phyloP scores from a whole-genome alignment of 768 basidiomycete species.

The Roridomyces roridus region DNA sequence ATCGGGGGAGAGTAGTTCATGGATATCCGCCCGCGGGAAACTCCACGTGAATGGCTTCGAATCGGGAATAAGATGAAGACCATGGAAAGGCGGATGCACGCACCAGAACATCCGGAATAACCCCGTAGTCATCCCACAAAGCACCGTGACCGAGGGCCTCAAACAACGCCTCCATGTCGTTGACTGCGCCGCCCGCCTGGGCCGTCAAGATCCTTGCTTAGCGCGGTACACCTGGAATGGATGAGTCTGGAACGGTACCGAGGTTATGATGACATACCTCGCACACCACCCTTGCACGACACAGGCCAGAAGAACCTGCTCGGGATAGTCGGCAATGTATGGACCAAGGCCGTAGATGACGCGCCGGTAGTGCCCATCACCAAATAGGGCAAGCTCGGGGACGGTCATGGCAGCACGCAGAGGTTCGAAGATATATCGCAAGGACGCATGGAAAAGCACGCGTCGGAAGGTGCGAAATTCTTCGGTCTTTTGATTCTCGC shows the following conservation, averaged over 20 bases:
- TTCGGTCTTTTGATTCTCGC: not conserved
- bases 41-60: conserved; percentile 38
- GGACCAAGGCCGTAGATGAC: conserved; percentile 28
- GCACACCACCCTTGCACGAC: too few relatives aligned
- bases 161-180: conserved; percentile 4
- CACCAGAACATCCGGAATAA: too few relatives aligned
- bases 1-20: conserved; percentile 36
- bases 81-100: not conserved
- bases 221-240: too few relatives aligned
- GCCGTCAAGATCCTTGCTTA: too few relatives aligned
- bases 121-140: too few relatives aligned
- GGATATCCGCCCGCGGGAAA: conserved; percentile 41
- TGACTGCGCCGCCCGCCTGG: too few relatives aligned
- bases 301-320: conserved; percentile 30
- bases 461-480: conserved; percentile 29
- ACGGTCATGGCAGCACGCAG: conserved; percentile 32
- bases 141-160: conserved; percentile 25
- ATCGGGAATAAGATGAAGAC: not conserved
- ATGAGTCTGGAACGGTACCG: too few relatives aligned
- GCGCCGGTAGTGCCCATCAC: conserved; percentile 28
- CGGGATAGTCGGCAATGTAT: conserved; percentile 47
- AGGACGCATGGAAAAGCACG: conserved; percentile 38
- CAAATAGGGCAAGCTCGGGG: conserved; percentile 29
- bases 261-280: too few relatives aligned
- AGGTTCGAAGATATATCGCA: conserved; percentile 27